Percentiles rank a stretch among this genome's conserved stretches.
Evolutionary conservation across 805 yeast genomes (phyloP).

Genomic region (Candida morakotiae): DNA sequence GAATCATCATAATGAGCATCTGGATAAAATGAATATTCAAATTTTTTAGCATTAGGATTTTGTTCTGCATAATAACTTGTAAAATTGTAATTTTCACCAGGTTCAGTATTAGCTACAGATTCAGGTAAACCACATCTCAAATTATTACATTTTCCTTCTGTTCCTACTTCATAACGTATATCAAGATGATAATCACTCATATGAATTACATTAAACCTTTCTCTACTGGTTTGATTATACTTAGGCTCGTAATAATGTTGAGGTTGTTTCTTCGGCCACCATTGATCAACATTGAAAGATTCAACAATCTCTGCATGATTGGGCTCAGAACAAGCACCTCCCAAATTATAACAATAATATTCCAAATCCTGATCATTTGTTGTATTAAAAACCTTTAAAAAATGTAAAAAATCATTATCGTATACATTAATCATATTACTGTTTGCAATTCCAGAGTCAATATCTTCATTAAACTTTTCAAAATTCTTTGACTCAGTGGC

Average conservation of each 20-base stretch:
- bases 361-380: conserved; percentile 33
- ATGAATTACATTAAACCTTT: conserved; percentile 57
- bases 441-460: conserved; percentile 19
- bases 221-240: conserved; percentile 19
- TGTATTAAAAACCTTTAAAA: conserved; percentile 30
- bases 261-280: conserved; percentile 32
- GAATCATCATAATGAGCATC: conserved; percentile 26
- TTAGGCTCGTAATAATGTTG: conserved; percentile 23
- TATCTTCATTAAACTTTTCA: conserved; percentile 13
- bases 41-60: conserved; percentile 6
- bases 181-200: conserved; percentile 66
- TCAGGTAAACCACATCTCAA: conserved; percentile 59
- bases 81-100: conserved; percentile 23
- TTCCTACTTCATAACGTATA: conserved; percentile 48
- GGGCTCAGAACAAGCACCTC: conserved; percentile 48
- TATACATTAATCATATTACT: conserved; percentile 26
- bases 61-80: conserved; percentile 19
- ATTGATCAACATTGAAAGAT: conserved; percentile 19
- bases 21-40: conserved; percentile 12
- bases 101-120: conserved; percentile 31
- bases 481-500: conserved; percentile 25
- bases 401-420: conserved; percentile 36
- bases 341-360: conserved; percentile 53
- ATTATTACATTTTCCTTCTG: conserved; percentile 52
- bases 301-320: conserved; percentile 44